Evolutionary conservation across 352 stramenopile genomes (phyloP).

Genomic region (Blastocystis sp.): DNA sequence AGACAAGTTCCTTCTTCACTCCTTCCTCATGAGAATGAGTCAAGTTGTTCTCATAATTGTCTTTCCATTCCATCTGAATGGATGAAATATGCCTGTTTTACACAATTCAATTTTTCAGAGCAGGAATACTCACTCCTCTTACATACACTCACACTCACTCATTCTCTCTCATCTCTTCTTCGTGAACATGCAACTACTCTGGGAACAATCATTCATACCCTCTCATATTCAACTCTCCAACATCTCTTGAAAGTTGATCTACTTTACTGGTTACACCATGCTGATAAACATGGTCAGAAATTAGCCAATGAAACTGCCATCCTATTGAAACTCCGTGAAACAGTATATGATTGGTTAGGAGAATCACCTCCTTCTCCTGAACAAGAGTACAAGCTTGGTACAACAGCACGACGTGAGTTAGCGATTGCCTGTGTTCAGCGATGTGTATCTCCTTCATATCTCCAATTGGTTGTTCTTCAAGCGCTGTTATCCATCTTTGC

Average conservation of each 20-base stretch:
- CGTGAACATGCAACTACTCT: no score
- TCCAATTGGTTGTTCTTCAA: background rate
- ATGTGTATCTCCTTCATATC: background rate
- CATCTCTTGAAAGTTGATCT: slow-evolving; percentile 8
- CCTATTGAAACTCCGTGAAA: slow-evolving; percentile 18
- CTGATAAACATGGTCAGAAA: background rate
- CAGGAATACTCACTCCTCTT: background rate
- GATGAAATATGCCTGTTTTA: background rate
- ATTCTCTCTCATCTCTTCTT: background rate
- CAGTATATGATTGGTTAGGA: background rate
- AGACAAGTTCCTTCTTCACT: background rate
- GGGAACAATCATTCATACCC: no score
- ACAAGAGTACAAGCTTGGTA: slow-evolving; percentile 11
- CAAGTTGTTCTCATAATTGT: background rate
- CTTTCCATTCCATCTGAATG: background rate
- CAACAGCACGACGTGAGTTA: background rate
- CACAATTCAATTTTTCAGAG: background rate
- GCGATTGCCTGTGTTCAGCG: background rate
- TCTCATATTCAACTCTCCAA: no score
- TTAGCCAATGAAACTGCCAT: background rate
- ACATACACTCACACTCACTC: background rate
- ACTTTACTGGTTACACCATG: slow-evolving; percentile 51
- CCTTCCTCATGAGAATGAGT: background rate
- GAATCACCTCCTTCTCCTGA: background rate
- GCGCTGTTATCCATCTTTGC: slow-evolving; percentile 13